Evolutionary conservation across 371 early-diverging fungal species (phyloP).

Genomic region (Chytridium lagenaria): DNA sequence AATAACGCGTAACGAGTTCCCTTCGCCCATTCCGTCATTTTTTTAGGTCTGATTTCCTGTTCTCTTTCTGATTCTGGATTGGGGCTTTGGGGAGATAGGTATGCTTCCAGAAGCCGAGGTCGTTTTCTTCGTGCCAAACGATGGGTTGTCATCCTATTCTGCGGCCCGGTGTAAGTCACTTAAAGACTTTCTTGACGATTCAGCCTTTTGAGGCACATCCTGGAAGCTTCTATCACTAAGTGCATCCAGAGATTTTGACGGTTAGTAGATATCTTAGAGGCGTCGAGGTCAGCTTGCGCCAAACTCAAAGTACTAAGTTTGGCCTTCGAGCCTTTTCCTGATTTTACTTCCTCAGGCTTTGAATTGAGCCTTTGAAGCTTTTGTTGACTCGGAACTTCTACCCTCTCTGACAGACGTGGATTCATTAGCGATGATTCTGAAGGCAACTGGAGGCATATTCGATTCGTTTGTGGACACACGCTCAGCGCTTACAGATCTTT

Average conservation of each 20-base stretch:
- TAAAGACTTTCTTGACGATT: neutral
- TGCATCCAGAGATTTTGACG: neutral
- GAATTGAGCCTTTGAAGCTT: no score
- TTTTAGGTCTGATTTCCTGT: neutral
- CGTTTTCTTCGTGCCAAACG: no score
- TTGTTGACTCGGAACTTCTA: no score
- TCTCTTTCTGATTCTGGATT: neutral
- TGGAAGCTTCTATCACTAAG: neutral
- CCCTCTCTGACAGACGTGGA: no score
- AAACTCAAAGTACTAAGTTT: neutral
- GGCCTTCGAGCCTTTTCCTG: neutral
- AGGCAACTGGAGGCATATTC: no score
- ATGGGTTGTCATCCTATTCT: no score
- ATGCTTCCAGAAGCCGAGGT: no score
- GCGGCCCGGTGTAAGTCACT: no score
- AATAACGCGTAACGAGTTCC: conserved; percentile 40
- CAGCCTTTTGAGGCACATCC: neutral
- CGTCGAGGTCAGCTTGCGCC: no score
- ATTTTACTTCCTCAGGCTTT: no score
- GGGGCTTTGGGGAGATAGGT: neutral
- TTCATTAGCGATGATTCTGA: no score
- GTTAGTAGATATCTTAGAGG: no score
- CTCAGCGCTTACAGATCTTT: conserved; percentile 2
- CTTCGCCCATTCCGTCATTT: neutral
- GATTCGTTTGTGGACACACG: neutral